A percentile compares a stretch with the other conserved stretches of the same genome.
phyloP scores from a whole-genome alignment of 768 basidiomycete genomes.

The Pulveroboletus sp. region DNA sequence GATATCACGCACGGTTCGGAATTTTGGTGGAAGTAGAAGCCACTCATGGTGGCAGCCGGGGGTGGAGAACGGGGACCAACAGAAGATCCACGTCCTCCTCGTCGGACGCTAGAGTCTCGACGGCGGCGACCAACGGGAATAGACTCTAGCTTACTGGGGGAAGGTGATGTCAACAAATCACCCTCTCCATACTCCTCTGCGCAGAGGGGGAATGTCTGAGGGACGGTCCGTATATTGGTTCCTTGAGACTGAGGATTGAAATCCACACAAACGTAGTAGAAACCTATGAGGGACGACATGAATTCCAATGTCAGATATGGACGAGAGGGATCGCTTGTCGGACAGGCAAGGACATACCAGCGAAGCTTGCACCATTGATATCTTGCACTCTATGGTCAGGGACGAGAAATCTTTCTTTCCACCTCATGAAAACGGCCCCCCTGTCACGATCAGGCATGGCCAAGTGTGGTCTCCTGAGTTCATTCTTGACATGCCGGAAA shows the following conservation, averaged over 20 bases:
- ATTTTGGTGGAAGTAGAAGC: conserved; percentile 92
- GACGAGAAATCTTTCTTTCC: conserved; percentile 96
- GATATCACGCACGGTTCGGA: conserved; percentile 76
- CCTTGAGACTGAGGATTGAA: conserved; percentile 63
- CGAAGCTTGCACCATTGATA: conserved; percentile 93
- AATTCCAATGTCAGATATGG: conserved; percentile 16
- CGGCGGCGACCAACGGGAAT: conserved; percentile 34
- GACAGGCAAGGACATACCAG: conserved; percentile 52
- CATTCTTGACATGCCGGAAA: conserved; percentile 75
- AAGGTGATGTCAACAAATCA: conserved; percentile 28
- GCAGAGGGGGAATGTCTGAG: conserved; percentile 36
- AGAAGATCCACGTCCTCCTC: conserved; percentile 44
- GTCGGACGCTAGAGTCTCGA: conserved; percentile 46
- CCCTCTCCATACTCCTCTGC: conserved; percentile 25
- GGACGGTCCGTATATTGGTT: conserved; percentile 29
- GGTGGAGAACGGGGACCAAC: conserved; percentile 44
- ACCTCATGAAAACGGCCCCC: conserved; percentile 89
- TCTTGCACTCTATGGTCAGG: conserved; percentile 91
- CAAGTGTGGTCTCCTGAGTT: conserved; percentile 72
- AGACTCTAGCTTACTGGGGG: conserved; percentile 36
- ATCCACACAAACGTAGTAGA: conserved; percentile 94
- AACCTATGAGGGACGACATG: conserved; percentile 46
- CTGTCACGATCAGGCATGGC: conserved; percentile 75
- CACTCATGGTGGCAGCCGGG: conserved; percentile 72
- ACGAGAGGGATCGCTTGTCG: background rate